Evolutionary conservation across 306 rosid genomes (phyloP), one percentile per base, ranked within the genome.

Genomic region (Lupinus albus): DNA sequence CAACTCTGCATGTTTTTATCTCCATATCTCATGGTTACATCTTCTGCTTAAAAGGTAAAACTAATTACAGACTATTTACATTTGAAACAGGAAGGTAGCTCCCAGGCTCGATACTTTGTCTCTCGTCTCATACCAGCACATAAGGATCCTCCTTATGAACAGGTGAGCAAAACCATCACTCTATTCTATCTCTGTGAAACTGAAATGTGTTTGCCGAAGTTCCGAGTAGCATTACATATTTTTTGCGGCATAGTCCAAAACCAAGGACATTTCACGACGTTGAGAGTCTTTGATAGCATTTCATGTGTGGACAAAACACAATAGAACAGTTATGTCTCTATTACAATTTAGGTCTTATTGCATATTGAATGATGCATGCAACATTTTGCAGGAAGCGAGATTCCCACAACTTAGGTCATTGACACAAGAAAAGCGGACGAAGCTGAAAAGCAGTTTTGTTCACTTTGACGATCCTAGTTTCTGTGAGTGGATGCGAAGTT

Each of bases 71-170:
- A 25, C 30, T 25, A 48, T 68, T 71, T 51, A 61, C 50, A 65
- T 46, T 55, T 70, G 61, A 67, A 77, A 84, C 97, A 93, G 99
- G 99, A 90, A 81, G 99, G 99, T 77, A 94, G 97, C 82, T 94
- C 99, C 38, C 99, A 86, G 71, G 97, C 97, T 49, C 86, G 99
- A 30, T 94, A 90, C 77, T 90, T 94, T 56, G 96, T 86, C 38
- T 88, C 99, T 12, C 96, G 97, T 36, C 97, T 94, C 79, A 90
- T 90, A 67, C 96, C 99, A 8, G 97, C 97, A 13, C 97, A 94
- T 85, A 90, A 85, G 81, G 99, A 94, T 82, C 99, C 99, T 80
- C 97, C 99, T 60, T 94, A 94, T 63, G 99, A 94, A 79, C 99
- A 94, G 97, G 99, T 85, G 66, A 86, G 86, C 61, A 55, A 25